Conservation (phyloP, 257 asterid species). For the Solanum infundibuliforme region DNA sequence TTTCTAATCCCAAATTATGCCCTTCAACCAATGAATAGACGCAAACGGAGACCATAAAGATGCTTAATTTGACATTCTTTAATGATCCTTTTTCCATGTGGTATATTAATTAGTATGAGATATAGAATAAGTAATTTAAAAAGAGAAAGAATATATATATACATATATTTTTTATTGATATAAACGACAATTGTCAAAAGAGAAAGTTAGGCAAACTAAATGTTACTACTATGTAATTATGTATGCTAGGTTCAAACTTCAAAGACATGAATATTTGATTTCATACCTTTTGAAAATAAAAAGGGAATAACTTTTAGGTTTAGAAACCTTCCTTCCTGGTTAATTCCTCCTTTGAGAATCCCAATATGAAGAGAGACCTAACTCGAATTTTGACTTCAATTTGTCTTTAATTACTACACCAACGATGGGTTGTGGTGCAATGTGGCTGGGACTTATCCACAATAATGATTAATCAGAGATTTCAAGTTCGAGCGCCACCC, state of each 20-base stretch:
- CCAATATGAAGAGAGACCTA: neutral
- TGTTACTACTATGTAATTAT: neutral
- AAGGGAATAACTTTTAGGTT: slow-evolving; percentile 17
- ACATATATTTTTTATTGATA: neutral
- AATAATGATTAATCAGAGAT: too few species aligned
- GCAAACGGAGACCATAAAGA: slow-evolving; percentile 8
- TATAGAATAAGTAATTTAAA: neutral
- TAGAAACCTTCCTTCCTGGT: slow-evolving; percentile 5
- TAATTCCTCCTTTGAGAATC: slow-evolving; percentile 1
- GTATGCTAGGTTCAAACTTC: slow-evolving; percentile 3
- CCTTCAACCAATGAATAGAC: neutral
- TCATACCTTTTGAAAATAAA: neutral
- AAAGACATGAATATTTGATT: slow-evolving; percentile 12
- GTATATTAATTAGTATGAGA: neutral
- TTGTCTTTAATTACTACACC: neutral
- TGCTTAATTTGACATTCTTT: neutral
- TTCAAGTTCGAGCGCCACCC: fast-evolving
- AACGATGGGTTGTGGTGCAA: neutral
- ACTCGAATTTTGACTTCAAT: slow-evolving; percentile 1
- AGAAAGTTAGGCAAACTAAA: slow-evolving; percentile 18
- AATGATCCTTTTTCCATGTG: neutral
- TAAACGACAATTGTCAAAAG: slow-evolving; percentile 14
- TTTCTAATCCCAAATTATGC: neutral
- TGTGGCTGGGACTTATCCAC: neutral
- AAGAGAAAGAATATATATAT: neutral